A percentile compares a stretch with the other conserved stretches of the same genome.
Conservation (phyloP, 352 stramenopile species). For the Phytophthora kernoviae region DNA sequence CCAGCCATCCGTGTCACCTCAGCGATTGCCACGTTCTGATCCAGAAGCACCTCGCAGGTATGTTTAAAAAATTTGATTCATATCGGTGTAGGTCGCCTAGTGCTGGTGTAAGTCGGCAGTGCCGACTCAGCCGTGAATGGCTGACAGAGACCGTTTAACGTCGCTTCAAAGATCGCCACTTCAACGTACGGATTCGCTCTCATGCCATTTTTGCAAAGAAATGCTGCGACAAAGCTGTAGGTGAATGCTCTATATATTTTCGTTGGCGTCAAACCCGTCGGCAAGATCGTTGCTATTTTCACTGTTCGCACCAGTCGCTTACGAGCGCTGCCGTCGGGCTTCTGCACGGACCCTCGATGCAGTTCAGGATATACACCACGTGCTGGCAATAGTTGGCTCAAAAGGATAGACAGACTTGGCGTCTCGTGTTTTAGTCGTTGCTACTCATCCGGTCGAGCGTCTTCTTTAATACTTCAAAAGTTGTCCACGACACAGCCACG, state of each 20-base stretch:
- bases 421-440: slow-evolving; percentile 29
- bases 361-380: slow-evolving; percentile 25
- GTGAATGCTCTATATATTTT: slow-evolving; percentile 55
- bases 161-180: too few species aligned
- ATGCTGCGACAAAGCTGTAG: slow-evolving; percentile 2
- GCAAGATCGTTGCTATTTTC: slow-evolving; percentile 13
- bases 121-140: too few species aligned
- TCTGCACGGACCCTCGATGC: slow-evolving; percentile 16
- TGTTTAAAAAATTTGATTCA: too few species aligned
- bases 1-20: background rate
- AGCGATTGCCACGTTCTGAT: too few species aligned
- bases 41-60: too few species aligned
- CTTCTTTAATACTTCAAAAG: slow-evolving; percentile 97
- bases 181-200: too few species aligned
- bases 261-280: slow-evolving; percentile 17
- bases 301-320: slow-evolving; percentile 2
- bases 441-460: slow-evolving; percentile 60
- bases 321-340: slow-evolving; percentile 6
- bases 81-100: too few species aligned
- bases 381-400: slow-evolving; percentile 23
- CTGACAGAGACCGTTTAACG: too few species aligned
- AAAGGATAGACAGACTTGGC: slow-evolving; percentile 18
- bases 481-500: slow-evolving; percentile 99
- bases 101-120: too few species aligned
- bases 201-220: background rate